These are phyloP conservation scores for Gypsophila paniculata DNA, from an alignment of 179 eudicot genomes.

Conservation along the genomic window DNA sequence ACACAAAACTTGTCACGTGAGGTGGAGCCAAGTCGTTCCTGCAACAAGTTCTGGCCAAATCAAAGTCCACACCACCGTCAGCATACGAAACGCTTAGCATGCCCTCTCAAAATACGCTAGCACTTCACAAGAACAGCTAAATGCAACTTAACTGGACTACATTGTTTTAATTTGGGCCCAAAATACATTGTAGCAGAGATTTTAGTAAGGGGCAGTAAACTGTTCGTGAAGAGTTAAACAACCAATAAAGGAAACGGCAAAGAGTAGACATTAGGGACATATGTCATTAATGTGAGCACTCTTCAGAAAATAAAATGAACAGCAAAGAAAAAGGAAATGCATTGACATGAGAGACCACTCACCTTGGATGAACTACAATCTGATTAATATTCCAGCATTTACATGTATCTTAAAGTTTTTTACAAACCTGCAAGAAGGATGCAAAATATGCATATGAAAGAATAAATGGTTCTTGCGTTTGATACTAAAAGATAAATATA, in stretches of 20 bases:
- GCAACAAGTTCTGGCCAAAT: constrained; percentile 16
- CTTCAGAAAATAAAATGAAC: not conserved
- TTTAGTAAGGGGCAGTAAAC: too few relatives aligned
- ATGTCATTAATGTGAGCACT: not conserved
- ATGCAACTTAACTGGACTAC: not conserved
- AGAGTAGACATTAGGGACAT: not conserved
- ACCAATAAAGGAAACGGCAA: not conserved
- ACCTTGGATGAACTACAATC: constrained; percentile 26
- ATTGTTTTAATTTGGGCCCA: not conserved
- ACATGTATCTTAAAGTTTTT: constrained; percentile 19
- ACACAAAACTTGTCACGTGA: constrained; percentile 19
- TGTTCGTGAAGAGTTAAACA: too few relatives aligned
- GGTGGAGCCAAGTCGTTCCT: constrained; percentile 23
- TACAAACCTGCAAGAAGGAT: constrained; percentile 31
- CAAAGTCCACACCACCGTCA: constrained; percentile 10
- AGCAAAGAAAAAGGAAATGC: not conserved
- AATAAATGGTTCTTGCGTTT: not conserved
- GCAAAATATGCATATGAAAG: not conserved
- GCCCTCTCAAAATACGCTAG: not conserved
- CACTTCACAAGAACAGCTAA: not conserved
- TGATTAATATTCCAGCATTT: constrained; percentile 23
- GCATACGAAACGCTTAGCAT: not conserved
- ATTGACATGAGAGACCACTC: constrained; percentile 9
- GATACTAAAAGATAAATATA: not conserved
- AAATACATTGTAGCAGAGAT: not conserved